Conservation (phyloP, 106 monocot genomes). For the Acorus calamus region DNA sequence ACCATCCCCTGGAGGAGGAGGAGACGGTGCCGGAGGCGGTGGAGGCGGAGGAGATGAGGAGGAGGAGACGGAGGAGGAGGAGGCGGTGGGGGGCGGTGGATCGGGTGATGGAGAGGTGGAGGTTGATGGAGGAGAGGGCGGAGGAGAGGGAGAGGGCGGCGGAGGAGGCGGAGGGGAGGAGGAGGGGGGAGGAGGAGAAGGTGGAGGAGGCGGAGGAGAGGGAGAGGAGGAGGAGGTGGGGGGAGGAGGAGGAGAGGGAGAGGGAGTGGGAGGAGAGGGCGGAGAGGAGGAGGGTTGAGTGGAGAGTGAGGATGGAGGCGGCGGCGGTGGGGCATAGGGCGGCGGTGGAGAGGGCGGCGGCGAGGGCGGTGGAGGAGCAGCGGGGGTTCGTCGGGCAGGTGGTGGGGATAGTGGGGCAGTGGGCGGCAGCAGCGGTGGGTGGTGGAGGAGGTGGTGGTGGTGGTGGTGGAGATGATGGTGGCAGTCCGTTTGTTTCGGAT, state of each 20-base stretch:
- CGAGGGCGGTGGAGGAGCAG: slow-evolving; percentile 26
- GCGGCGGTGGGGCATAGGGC: not conserved
- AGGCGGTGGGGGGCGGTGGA: not conserved
- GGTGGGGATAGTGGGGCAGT: slow-evolving; percentile 27
- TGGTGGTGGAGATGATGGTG: slow-evolving; percentile 3
- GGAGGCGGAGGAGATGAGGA: not conserved
- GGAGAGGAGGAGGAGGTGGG: slow-evolving; percentile 11
- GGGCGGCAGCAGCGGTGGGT: not conserved
- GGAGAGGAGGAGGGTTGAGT: not conserved
- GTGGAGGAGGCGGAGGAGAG: slow-evolving; percentile 4
- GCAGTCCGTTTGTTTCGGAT: slow-evolving; percentile 15
- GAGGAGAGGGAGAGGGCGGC: slow-evolving; percentile 8
- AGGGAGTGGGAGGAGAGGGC: not conserved
- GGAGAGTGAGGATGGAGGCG: not conserved
- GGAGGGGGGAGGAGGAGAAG: slow-evolving; percentile 25
- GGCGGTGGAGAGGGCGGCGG: not conserved
- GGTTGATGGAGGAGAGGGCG: not conserved
- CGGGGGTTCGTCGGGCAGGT: slow-evolving; percentile 29
- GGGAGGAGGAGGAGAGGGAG: slow-evolving; percentile 10
- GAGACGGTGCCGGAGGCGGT: not conserved
- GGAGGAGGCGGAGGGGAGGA: not conserved
- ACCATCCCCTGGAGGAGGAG: slow-evolving; percentile 25
- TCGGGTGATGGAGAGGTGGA: not conserved
- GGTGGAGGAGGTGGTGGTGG: not conserved
- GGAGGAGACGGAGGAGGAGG: slow-evolving; percentile 3